phyloP scores from a whole-genome alignment of 129 eudicot genomes.

The Pseudognaphalium luteoalbum region DNA sequence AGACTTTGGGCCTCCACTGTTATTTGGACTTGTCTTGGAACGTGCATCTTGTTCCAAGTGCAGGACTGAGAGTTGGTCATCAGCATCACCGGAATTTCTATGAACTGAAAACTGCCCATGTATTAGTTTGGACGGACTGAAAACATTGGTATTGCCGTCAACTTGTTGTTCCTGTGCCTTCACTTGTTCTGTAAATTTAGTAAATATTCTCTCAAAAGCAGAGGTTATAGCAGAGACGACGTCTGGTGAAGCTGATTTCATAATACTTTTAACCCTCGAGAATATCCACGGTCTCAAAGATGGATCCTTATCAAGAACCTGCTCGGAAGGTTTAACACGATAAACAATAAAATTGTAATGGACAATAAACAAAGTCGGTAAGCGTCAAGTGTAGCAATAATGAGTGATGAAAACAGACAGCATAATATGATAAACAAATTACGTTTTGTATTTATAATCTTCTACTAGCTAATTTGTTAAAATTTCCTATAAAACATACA shows the following conservation, averaged over 20 bases:
- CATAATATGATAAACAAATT: no score
- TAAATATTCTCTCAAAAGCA: conserved; percentile 61
- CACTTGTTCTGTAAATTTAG: conserved; percentile 55
- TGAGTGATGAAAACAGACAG: not conserved
- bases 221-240: conserved; percentile 51
- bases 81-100: conserved; percentile 38
- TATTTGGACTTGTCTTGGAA: conserved; percentile 41
- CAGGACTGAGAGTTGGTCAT: conserved; percentile 42
- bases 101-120: conserved; percentile 43
- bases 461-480: no score
- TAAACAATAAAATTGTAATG: not conserved
- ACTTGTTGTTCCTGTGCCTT: conserved; percentile 41
- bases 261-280: conserved; percentile 53
- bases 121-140: conserved; percentile 43
- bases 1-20: conserved; percentile 56
- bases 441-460: no score
- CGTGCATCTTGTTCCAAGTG: conserved; percentile 45
- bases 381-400: not conserved
- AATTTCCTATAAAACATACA: not conserved
- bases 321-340: conserved; percentile 31
- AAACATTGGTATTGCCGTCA: conserved; percentile 41
- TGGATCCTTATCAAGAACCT: conserved; percentile 68
- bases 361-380: not conserved
- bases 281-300: conserved; percentile 68
- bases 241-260: conserved; percentile 55